Evolutionary conservation across 169 alveolate genomes (phyloP), one percentile per base, ranked within the genome.

Genomic region (Eimeria necatrix): DNA sequence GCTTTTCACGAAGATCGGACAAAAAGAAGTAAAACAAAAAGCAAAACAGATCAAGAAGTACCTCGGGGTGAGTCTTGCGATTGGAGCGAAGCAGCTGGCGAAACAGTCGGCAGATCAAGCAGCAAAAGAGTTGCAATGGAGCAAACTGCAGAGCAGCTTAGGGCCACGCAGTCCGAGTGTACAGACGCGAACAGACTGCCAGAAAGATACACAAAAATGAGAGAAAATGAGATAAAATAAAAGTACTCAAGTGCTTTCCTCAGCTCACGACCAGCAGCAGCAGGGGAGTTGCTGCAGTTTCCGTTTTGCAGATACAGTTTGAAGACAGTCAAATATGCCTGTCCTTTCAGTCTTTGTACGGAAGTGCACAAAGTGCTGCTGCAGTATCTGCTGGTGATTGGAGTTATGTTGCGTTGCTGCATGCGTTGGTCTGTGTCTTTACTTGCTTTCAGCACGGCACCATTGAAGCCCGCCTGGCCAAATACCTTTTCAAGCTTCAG

Each of bases 381-480:
- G 59, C 14, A 1, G 87, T 16, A 6, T 80, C 89, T 80, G 71
- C 20, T 48, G 64, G 24, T 80, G 89, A 24, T 26, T 68, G 2
- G 68, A 56, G 22, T 12, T 56, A 10, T 56, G 68, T 10, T 16
- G 26, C 1, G 85, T 12, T 48, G 53, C 60, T 80, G 52, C 70
- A 80, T 22, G 64, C 10, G 71, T 52, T 52, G 46, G 49, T 52
- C 22, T 80, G 18, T 80, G 51, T 80, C n/a, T 80, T 51, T 49
- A 16, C n/a, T n/a, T 26, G 9, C 32, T 22, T 51, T 32, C 89
- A 80, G 89, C 89, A 80, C 46, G 89, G 89, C 70, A 80, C 89
- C 49, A 80, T 80, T 52, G 89, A 80, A 68, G 89, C 89, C 70
- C 64, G 70, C 46, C 71, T 80, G 64, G 64, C 89, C 46, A 48